Base-by-base conservation (phyloP, 768 basidiomycete species). In the Podaxis carcinomalis region DNA sequence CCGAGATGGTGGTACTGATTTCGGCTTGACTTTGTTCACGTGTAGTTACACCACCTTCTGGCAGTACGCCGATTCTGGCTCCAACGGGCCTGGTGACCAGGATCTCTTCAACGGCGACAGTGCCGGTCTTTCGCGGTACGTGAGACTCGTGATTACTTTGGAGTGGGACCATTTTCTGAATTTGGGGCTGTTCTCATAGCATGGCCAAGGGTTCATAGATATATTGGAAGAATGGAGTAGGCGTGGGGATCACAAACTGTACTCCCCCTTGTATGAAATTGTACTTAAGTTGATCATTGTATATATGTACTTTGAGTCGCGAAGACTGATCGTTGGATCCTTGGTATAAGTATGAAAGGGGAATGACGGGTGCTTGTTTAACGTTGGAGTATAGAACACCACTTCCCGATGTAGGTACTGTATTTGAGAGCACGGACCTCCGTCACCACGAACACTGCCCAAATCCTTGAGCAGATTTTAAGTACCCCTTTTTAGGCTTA, bases 61-160 rank as follows among this genome's bases (percentile, higher is more conserved):
- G 84, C 83, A 86, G 69, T 85, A 83, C 57, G 80, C 80, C 3
- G 28, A 57, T 14, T 23, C 46, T 16, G 56, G 56, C 6, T 78
- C 78, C 23, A 81, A 49, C 21, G 42, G 84, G 4, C 47, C 80
- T 25, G 85, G 85, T 36, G 84, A 87, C 62, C 79, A 81, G 55
- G 79, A 87, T 65, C 61, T 73, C 59, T 87, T 84, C 74, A 84
- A 85, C 46, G 86, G 85, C n/a, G 55, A 62, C 40, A 27, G 13
- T 28, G 61, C 61, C 27, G 61, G 61, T 5, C 36, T 62, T 14
- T 14, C 27, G 49, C 46, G 61, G 61, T 62, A 42, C 28, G 56
- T 50, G 35, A n/a, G 19, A 19, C 25, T 25, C 9, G 47, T 49
- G 37, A 40, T 23, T 6, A 16, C 16, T 3, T 40, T 42, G 21